Evolutionary conservation across 495 filamentous ascomycete species (phyloP), one percentile per base, ranked within the genome.

Genomic region (Amorphotheca resinae): DNA sequence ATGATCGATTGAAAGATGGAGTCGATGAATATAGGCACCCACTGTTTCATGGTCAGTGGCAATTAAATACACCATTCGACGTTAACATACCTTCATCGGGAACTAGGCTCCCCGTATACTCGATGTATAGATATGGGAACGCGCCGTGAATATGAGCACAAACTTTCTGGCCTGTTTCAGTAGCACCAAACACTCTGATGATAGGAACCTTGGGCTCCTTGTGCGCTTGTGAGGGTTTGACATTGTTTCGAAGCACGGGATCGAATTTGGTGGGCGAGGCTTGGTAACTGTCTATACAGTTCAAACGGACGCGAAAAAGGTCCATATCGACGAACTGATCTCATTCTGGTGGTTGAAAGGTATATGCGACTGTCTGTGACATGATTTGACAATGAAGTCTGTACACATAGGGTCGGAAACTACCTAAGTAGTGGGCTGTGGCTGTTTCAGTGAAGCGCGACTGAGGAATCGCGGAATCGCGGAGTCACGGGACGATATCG

Each of bases 71-170:
- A n/a, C 17, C 42, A 31, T 11, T 28, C n/a, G 21, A 20, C 28
- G 0, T 4, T 9, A 17, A 28, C 62, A 51, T 63, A 89, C 87
- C 79, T 47, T 76, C 71, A 39, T 80, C 72, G 23, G 69, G 62
- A 7, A 69, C 70, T 36, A 93, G 60, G 34, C 72, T 72, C 22
- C 82, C 84, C 25, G 73, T 68, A 61, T 98, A 96, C 60, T 91
- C 76, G 48, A 98, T 67, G 58, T 84, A 96, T 8, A 98, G 66
- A 58, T 98, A 98, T 3, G 93, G 91, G 55, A 96, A 87, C 22
- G 80, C 89, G 47, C 93, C 91, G 59, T 98, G 91, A 34, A 98
- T 77, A 69, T 98, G 91, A 17, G 86, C 87, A 64, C 91, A 96
- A 12, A 96, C 84, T 49, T 88, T 93, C 59, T 98, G 89, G 1